Conservation (phyloP, 2,329 filamentous ascomycete genomes). For the Paecilomyces niveus region DNA sequence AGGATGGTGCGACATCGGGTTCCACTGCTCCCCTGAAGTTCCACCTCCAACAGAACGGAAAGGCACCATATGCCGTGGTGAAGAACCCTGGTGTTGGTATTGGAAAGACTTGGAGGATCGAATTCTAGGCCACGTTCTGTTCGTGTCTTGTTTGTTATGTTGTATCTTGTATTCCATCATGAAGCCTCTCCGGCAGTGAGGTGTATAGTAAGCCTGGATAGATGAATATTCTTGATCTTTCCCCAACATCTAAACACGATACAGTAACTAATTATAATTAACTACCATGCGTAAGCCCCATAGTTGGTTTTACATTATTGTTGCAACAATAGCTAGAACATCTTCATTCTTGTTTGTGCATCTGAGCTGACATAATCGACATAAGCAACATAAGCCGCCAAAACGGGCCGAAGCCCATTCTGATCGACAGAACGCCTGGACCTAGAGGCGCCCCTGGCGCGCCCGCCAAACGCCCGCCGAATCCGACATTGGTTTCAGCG, state of each 20-base stretch:
- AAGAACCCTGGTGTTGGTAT: constrained; percentile 57
- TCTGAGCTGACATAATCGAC: not conserved
- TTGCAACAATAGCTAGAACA: too few relatives aligned
- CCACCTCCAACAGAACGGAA: constrained; percentile 43
- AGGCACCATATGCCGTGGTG: constrained; percentile 57
- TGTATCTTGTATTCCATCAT: not conserved
- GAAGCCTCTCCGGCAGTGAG: not conserved
- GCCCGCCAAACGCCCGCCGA: not conserved
- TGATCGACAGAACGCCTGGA: not conserved
- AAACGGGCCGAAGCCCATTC: not conserved
- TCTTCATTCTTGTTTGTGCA: not conserved
- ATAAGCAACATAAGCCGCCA: not conserved
- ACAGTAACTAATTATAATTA: not conserved
- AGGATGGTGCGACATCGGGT: constrained; percentile 39
- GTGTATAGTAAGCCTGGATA: not conserved
- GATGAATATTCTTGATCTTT: not conserved
- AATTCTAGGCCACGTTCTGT: constrained; percentile 34
- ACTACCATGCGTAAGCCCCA: too few relatives aligned
- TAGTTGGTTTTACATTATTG: too few relatives aligned
- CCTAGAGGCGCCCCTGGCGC: not conserved
- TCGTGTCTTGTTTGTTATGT: not conserved
- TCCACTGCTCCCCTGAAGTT: constrained; percentile 53
- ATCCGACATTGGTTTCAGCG: not conserved
- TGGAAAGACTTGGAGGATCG: constrained; percentile 57
- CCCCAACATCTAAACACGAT: not conserved